These are phyloP conservation scores for Bacterosira constricta DNA, from an alignment of 108 stramenopile species.

Conservation along the genomic window DNA sequence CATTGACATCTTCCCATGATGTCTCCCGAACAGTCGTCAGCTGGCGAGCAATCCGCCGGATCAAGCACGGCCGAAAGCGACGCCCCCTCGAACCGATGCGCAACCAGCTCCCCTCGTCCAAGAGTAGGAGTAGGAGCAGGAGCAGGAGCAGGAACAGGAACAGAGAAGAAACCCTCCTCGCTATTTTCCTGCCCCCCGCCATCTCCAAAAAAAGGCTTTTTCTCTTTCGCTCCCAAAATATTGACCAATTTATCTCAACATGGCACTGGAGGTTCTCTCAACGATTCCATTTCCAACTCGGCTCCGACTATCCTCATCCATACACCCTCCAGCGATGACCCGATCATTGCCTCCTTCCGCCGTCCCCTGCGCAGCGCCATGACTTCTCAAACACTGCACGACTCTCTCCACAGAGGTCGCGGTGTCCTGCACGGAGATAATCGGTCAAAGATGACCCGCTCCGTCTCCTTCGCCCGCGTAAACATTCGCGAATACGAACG, in stretches of 20 bases:
- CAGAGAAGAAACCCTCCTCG: neutral
- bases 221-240: no score
- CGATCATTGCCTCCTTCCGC: neutral
- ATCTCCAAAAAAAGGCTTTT: neutral
- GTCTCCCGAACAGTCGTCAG: neutral
- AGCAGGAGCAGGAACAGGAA: no score
- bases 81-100: neutral
- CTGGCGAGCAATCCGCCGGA: slow-evolving; percentile 4
- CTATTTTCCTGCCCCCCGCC: neutral
- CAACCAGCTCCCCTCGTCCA: neutral
- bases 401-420: slow-evolving; percentile 36
- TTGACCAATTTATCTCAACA: neutral
- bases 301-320: slow-evolving; percentile 43
- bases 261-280: neutral
- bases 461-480: slow-evolving; percentile 53
- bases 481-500: slow-evolving; percentile 80
- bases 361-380: slow-evolving; percentile 38
- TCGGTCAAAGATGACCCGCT: neutral
- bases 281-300: slow-evolving; percentile 7
- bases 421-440: neutral
- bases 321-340: neutral
- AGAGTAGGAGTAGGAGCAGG: neutral
- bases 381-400: slow-evolving; percentile 40
- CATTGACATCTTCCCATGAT: no score
- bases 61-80: slow-evolving; percentile 1